Percentiles rank a stretch among this genome's conserved stretches.
Evolutionary conservation across 2,329 filamentous ascomycete species (phyloP).

Genomic region (Blastomyces percursus): DNA sequence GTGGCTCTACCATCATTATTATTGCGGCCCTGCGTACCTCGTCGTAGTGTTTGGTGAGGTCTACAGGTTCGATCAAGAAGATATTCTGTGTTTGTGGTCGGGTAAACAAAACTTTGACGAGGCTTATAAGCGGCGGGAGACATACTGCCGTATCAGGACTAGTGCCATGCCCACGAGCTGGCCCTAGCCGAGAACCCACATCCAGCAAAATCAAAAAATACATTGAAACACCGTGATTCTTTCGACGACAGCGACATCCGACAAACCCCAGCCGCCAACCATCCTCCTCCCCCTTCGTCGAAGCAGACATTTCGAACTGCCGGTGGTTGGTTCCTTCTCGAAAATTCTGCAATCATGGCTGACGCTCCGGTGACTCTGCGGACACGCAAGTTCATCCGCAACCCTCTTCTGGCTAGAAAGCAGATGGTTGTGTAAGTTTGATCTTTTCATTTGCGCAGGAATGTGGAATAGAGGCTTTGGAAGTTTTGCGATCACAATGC

Average conservation of each 20-base stretch:
- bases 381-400: constrained; percentile 99
- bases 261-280: constrained; percentile 20
- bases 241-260: constrained; percentile 23
- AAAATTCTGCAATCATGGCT: constrained; percentile 65
- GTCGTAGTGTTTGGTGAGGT: constrained; percentile 1
- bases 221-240: constrained; percentile 11
- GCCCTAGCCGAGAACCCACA: constrained; percentile 35
- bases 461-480: background rate
- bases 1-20: constrained; percentile 8
- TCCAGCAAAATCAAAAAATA: constrained; percentile 32
- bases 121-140: constrained; percentile 11
- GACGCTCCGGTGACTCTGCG: constrained; percentile 69
- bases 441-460: constrained; percentile 10
- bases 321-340: constrained; percentile 17
- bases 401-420: constrained; percentile 96
- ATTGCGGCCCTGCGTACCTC: background rate
- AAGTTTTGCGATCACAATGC: background rate
- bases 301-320: constrained; percentile 20
- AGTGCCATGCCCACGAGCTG: constrained; percentile 18
- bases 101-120: background rate
- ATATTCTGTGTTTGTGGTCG: background rate
- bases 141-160: constrained; percentile 15
- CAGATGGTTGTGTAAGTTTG: constrained; percentile 98
- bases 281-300: constrained; percentile 16
- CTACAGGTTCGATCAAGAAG: no score